Evolutionary conservation across 2,329 filamentous ascomycete species (phyloP).

Genomic region (Arthrocladium fulminans): DNA sequence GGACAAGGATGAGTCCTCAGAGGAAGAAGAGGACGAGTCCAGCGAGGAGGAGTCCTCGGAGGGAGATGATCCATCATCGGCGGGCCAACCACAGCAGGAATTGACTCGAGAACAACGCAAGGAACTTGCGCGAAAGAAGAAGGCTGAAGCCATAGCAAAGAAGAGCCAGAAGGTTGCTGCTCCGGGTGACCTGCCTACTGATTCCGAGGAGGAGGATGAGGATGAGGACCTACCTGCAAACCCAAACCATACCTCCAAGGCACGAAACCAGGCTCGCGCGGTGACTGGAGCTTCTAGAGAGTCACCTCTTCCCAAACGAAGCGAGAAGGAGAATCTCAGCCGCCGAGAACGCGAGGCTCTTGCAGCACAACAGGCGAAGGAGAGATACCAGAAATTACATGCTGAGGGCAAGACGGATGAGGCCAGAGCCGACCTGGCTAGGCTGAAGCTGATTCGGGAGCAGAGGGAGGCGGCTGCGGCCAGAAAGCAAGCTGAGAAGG

Average conservation of each 20-base stretch:
- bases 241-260: conserved; percentile 69
- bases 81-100: conserved; percentile 34
- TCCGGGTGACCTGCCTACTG: conserved; percentile 76
- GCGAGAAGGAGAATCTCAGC: conserved; percentile 48
- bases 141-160: conserved; percentile 75
- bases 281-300: conserved; percentile 13
- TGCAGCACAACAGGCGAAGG: conserved; percentile 79
- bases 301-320: conserved; percentile 50
- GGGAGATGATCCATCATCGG: conserved; percentile 39
- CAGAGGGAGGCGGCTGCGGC: conserved; percentile 76
- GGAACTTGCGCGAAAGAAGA: conserved; percentile 78
- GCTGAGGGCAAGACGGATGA: conserved; percentile 95
- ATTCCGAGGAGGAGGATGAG: conserved; percentile 41
- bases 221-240: conserved; percentile 58
- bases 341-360: conserved; percentile 67
- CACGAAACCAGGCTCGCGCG: conserved; percentile 54
- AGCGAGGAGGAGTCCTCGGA: conserved; percentile 43
- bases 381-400: conserved; percentile 84
- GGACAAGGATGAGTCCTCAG: conserved; percentile 29
- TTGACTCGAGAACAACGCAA: conserved; percentile 81
- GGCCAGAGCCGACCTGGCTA: conserved; percentile 78
- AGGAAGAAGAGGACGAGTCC: conserved; percentile 40
- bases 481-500: conserved; percentile 67
- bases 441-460: conserved; percentile 72
- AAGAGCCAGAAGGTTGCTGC: conserved; percentile 63